phyloP scores from a whole-genome alignment of 169 alveolate genomes.

The Gregarina niphandrodes region DNA sequence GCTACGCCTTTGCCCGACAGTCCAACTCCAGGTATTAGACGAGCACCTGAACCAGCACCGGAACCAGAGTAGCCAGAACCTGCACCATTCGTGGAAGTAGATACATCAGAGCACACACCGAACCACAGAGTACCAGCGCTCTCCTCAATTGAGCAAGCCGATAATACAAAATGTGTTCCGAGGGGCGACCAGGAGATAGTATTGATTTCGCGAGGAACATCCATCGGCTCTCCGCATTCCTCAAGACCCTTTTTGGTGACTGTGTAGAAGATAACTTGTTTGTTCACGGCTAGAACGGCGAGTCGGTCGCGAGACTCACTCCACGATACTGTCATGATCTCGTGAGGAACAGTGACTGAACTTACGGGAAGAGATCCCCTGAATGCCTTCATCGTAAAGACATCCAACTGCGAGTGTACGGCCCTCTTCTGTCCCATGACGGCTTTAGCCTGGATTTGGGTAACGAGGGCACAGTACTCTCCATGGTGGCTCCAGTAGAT shows the following conservation, averaged over 20 bases:
- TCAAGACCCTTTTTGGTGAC: slow-evolving; percentile 10
- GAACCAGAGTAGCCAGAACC: too few relatives aligned
- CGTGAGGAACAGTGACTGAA: not conserved
- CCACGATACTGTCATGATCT: not conserved
- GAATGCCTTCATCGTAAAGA: not conserved
- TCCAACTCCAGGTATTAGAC: too few relatives aligned
- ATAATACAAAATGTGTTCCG: slow-evolving; percentile 53
- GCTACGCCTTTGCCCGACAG: too few relatives aligned
- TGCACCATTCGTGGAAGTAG: too few relatives aligned
- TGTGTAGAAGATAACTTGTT: not conserved
- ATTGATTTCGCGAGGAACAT: slow-evolving; percentile 38
- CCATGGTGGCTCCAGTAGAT: too few relatives aligned
- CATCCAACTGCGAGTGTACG: not conserved
- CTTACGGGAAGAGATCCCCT: not conserved
- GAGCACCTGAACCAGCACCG: too few relatives aligned
- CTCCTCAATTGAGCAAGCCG: too few relatives aligned
- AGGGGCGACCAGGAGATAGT: slow-evolving; percentile 55
- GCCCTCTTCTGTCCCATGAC: not conserved
- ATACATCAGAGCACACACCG: too few relatives aligned
- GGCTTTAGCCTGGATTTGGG: too few relatives aligned
- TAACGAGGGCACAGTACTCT: too few relatives aligned
- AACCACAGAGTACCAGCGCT: too few relatives aligned
- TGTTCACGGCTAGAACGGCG: not conserved
- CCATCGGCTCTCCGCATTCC: slow-evolving; percentile 34
- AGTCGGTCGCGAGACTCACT: not conserved